phyloP scores from a whole-genome alignment of 2,329 filamentous ascomycete genomes.

The Aspergillus ochraceoroseus region DNA sequence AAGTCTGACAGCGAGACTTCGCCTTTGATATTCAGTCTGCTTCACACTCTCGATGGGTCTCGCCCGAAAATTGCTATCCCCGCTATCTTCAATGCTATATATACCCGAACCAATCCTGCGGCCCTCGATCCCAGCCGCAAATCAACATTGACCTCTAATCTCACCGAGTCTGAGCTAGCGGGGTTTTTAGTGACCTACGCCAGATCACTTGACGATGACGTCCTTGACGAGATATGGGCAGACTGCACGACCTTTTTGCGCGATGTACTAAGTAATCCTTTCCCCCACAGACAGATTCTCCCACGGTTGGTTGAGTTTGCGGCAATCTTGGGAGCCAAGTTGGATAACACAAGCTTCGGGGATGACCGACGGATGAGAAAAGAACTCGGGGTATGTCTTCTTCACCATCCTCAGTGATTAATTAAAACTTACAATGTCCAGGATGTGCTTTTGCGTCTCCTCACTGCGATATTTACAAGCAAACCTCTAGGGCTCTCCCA shows the following conservation, averaged over 20 bases:
- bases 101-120: constrained; percentile 81
- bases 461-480: constrained; percentile 92
- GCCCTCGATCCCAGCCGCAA: constrained; percentile 74
- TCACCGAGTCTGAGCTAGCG: constrained; percentile 78
- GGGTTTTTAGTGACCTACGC: constrained; percentile 89
- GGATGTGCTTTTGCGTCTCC: constrained; percentile 81
- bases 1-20: constrained; percentile 50
- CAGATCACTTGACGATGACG: constrained; percentile 85
- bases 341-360: constrained; percentile 96
- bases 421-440: constrained; percentile 37
- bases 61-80: constrained; percentile 87
- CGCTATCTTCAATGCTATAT: constrained; percentile 91
- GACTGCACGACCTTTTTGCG: constrained; percentile 88
- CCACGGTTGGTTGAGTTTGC: constrained; percentile 83
- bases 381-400: constrained; percentile 69
- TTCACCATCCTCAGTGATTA: background rate
- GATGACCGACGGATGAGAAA: constrained; percentile 88
- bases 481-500: constrained; percentile 69
- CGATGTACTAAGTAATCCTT: constrained; percentile 86
- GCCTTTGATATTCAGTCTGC: constrained; percentile 70
- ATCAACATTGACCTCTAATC: constrained; percentile 79
- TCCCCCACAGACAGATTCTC: constrained; percentile 87
- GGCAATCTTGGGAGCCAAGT: constrained; percentile 84
- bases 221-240: constrained; percentile 96
- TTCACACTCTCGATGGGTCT: constrained; percentile 87